Evolutionary conservation across 2,329 filamentous ascomycete species (phyloP).

Genomic region (Orbilia oligospora): DNA sequence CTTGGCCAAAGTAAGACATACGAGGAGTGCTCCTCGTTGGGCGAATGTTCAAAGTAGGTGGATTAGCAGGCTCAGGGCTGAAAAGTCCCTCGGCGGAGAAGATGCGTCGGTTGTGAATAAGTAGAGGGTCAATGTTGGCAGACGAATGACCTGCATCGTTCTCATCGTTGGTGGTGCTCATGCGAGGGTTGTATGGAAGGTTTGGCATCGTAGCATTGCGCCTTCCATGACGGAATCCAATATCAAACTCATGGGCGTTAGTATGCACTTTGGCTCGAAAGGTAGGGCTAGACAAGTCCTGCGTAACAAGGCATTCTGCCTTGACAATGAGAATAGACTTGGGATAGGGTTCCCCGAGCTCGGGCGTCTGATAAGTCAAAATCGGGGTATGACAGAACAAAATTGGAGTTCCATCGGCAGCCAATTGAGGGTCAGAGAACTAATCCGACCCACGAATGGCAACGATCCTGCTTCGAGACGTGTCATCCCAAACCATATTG

Average conservation of each 20-base stretch:
- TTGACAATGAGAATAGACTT: not conserved
- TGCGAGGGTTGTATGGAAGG: not conserved
- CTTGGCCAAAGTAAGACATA: not conserved
- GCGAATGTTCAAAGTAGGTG: not conserved
- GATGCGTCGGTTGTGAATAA: not conserved
- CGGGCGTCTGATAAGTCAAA: constrained; percentile 1
- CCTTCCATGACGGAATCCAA: constrained; percentile 2
- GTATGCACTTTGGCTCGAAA: not conserved
- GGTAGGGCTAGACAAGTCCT: not conserved
- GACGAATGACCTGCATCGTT: not conserved
- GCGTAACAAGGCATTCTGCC: constrained; percentile 30
- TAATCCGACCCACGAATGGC: constrained; percentile 32
- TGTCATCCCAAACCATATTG: constrained; percentile 40
- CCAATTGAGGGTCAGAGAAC: constrained; percentile 30
- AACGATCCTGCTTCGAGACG: not conserved
- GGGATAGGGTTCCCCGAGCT: not conserved
- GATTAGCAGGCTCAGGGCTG: not conserved
- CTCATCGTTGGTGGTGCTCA: not conserved
- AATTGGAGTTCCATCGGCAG: constrained; percentile 12
- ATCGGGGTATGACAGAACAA: constrained; percentile 33
- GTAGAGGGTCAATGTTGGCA: not conserved
- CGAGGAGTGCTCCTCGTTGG: not conserved
- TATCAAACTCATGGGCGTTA: not conserved
- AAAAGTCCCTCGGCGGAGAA: not conserved
- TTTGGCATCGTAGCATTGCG: constrained; percentile 21